Evolutionary conservation across 2,329 filamentous ascomycete genomes (phyloP).

Genomic region (Monosporascus ibericus): DNA sequence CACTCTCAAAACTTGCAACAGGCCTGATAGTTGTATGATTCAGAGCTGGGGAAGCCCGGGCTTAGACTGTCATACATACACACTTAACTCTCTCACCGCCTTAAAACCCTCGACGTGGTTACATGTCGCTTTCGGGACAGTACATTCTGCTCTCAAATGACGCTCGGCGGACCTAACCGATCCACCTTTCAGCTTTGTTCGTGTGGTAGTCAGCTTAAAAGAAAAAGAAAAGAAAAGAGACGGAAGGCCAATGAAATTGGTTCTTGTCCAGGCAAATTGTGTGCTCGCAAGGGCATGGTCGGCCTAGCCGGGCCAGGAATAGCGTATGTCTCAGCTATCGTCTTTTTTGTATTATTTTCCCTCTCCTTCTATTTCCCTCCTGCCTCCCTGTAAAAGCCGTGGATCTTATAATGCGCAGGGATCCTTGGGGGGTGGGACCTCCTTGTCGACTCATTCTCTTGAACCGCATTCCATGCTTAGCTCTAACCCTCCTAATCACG

Average conservation of each 20-base stretch:
- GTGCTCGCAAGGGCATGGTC: not conserved
- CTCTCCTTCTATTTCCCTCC: slow-evolving; percentile 1
- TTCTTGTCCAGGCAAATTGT: not conserved
- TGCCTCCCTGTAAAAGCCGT: slow-evolving; percentile 16
- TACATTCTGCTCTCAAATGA: not conserved
- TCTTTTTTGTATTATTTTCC: not conserved
- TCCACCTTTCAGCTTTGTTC: slow-evolving; percentile 23
- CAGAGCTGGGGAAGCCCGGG: not conserved
- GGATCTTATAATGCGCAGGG: slow-evolving; percentile 6
- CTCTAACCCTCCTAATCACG: not conserved
- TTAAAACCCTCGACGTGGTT: not conserved
- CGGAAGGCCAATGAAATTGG: not conserved
- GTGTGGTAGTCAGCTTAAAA: slow-evolving; percentile 5
- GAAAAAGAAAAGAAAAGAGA: slow-evolving; percentile 2
- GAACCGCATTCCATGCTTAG: not conserved
- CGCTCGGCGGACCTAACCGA: slow-evolving; percentile 12
- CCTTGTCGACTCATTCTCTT: not conserved
- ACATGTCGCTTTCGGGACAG: not conserved
- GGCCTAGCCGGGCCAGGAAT: not conserved
- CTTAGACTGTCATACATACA: not conserved
- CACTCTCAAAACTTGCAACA: not conserved
- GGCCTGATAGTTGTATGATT: not conserved
- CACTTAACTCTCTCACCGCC: not conserved
- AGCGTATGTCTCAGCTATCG: not conserved
- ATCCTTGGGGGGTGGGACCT: not conserved